Conservation (phyloP, 352 stramenopile species). For the Phytophthora pistaciae region DNA sequence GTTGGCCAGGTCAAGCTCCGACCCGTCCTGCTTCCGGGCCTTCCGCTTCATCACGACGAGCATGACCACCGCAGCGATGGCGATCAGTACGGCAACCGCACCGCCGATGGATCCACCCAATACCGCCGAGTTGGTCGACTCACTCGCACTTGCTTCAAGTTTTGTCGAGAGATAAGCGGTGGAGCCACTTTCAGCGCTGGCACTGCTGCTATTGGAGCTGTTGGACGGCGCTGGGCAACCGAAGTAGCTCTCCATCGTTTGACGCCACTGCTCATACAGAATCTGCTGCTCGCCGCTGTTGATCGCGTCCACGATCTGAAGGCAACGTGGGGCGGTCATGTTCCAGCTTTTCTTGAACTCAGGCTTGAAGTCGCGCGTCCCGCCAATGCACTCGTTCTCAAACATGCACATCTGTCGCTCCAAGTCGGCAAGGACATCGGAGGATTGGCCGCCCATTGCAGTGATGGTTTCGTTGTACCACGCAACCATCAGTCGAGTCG, state of each 20-base stretch:
- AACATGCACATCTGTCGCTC: constrained; percentile 66
- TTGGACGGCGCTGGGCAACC: constrained; percentile 34
- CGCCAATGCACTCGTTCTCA: constrained; percentile 20
- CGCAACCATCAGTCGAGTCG: too few species aligned
- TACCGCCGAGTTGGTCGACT: too few species aligned
- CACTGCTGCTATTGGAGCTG: too few species aligned
- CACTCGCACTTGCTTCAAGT: too few species aligned
- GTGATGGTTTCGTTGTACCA: constrained; percentile 51
- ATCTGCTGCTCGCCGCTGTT: constrained; percentile 32
- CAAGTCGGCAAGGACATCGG: constrained; percentile 50
- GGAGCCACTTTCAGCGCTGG: too few species aligned
- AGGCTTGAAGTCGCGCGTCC: constrained; percentile 28
- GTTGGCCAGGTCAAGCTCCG: too few species aligned
- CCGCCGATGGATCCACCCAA: too few species aligned
- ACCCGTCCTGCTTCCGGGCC: too few species aligned
- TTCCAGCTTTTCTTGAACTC: constrained; percentile 50
- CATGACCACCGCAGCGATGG: too few species aligned
- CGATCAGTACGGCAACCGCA: too few species aligned
- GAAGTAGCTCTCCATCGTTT: constrained; percentile 39
- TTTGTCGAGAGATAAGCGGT: too few species aligned
- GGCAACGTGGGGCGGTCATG: constrained; percentile 15
- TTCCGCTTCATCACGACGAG: too few species aligned
- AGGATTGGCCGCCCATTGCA: constrained; percentile 38
- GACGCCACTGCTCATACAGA: constrained; percentile 24
- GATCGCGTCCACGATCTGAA: constrained; percentile 37